phyloP scores from a whole-genome alignment of 371 early-diverging fungal species.

The Mortierella sp. region DNA sequence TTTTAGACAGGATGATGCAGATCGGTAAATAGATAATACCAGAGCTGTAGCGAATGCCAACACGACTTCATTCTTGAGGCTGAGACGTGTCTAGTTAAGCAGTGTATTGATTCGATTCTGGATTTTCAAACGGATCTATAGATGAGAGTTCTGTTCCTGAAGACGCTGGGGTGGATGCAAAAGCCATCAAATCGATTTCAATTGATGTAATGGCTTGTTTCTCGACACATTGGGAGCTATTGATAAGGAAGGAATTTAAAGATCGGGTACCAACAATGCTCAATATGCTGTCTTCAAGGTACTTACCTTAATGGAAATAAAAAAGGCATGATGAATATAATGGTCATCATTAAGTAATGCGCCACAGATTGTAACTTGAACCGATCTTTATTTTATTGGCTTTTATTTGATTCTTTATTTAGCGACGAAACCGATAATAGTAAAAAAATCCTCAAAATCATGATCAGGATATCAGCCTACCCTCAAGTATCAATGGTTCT shows the following conservation, averaged over 20 bases:
- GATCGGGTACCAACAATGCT: conserved; percentile 46
- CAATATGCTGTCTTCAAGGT: conserved; percentile 37
- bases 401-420: too few relatives aligned
- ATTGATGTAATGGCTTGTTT: conserved; percentile 45
- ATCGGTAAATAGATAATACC: conserved; percentile 19
- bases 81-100: background rate
- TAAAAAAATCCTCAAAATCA: conserved; percentile 42
- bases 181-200: conserved; percentile 32
- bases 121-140: background rate
- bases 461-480: conserved; percentile 41
- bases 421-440: conserved; percentile 34
- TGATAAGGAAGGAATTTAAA: conserved; percentile 50
- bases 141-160: conserved; percentile 33
- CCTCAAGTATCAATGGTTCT: conserved; percentile 45
- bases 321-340: background rate
- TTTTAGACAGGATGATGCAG: conserved; percentile 50
- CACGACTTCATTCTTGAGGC: background rate
- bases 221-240: conserved; percentile 38
- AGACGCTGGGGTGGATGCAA: conserved; percentile 42
- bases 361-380: background rate
- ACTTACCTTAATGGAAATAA: background rate
- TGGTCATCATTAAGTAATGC: too few relatives aligned
- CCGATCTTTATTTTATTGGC: background rate
- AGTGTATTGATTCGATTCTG: background rate
- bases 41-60: background rate